Conservation (phyloP, 208 protist species). For the Trypanosoma congolense region DNA sequence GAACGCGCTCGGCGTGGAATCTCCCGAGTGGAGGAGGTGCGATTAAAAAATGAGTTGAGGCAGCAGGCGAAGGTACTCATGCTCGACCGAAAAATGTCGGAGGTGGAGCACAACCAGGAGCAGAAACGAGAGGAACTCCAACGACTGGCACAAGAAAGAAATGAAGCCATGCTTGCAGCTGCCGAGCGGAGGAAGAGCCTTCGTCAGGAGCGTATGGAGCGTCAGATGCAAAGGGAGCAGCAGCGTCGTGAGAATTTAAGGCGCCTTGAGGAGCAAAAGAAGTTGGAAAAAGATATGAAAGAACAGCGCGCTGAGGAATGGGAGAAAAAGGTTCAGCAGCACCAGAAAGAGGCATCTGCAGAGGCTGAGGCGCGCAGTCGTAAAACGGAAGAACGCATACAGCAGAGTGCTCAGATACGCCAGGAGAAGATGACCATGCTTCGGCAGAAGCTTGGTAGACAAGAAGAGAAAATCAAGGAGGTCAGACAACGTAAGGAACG, state of each 20-base stretch:
- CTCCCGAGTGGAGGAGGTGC: slow-evolving; percentile 72
- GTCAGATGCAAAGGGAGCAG: slow-evolving; percentile 63
- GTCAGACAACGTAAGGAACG: slow-evolving; percentile 61
- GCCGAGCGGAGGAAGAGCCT: slow-evolving; percentile 66
- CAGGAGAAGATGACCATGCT: slow-evolving; percentile 25
- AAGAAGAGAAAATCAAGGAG: slow-evolving; percentile 74
- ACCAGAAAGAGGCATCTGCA: slow-evolving; percentile 21
- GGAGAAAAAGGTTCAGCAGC: slow-evolving; percentile 33
- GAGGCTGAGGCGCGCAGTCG: slow-evolving; percentile 27
- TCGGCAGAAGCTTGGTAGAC: slow-evolving; percentile 34
- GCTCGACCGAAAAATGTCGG: slow-evolving; percentile 72
- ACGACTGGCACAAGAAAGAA: slow-evolving; percentile 48
- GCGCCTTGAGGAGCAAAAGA: slow-evolving; percentile 32
- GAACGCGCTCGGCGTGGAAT: slow-evolving; percentile 54
- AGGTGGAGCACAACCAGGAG: slow-evolving; percentile 73
- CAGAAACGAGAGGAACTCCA: slow-evolving; percentile 64
- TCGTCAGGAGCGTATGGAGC: slow-evolving; percentile 63
- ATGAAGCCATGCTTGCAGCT: slow-evolving; percentile 70
- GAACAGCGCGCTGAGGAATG: slow-evolving; percentile 28
- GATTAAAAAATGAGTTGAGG: slow-evolving; percentile 64
- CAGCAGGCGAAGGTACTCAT: slow-evolving; percentile 67
- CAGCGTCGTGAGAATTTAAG: slow-evolving; percentile 35
- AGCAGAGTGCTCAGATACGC: slow-evolving; percentile 28
- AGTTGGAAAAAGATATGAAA: slow-evolving; percentile 30
- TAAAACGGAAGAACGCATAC: slow-evolving; percentile 28